Conservation (phyloP, 306 rosid genomes). For the Myrica gale region DNA sequence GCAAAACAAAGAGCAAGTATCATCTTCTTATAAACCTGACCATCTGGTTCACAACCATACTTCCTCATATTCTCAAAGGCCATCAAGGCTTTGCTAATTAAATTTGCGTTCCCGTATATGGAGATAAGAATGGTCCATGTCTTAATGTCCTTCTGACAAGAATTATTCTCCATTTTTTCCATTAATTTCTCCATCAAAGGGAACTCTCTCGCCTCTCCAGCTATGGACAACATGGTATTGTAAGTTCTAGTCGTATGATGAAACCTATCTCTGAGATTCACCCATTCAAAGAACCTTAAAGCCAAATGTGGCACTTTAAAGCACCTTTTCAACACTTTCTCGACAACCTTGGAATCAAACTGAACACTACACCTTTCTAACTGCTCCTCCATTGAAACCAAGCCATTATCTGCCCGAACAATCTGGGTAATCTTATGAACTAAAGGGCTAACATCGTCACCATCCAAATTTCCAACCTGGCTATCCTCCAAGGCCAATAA, state of each 20-base stretch:
- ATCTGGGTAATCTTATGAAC: conserved; percentile 53
- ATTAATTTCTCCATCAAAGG: conserved; percentile 58
- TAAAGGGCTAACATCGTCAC: conserved; percentile 46
- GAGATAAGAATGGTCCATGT: conserved; percentile 84
- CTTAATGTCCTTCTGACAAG: conserved; percentile 50
- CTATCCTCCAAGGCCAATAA: conserved; percentile 24
- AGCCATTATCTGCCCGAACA: conserved; percentile 43
- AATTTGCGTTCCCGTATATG: conserved; percentile 61
- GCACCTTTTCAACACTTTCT: conserved; percentile 77
- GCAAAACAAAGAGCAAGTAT: conserved; percentile 55
- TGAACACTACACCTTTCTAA: conserved; percentile 43
- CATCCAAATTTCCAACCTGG: conserved; percentile 34
- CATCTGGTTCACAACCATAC: conserved; percentile 67
- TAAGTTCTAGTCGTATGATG: conserved; percentile 50
- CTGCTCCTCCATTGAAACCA: conserved; percentile 54
- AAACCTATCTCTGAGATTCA: conserved; percentile 55
- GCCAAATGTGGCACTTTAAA: conserved; percentile 70
- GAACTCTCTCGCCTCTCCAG: conserved; percentile 75
- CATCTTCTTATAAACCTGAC: conserved; percentile 49
- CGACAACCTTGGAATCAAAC: conserved; percentile 56
- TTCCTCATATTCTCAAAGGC: conserved; percentile 57
- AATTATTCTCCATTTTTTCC: conserved; percentile 62
- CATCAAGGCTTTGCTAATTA: conserved; percentile 57
- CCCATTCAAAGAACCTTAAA: conserved; percentile 66
- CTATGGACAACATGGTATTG: conserved; percentile 65